Conservation (phyloP, 2,329 filamentous ascomycete species). For the Phoma sp. region DNA sequence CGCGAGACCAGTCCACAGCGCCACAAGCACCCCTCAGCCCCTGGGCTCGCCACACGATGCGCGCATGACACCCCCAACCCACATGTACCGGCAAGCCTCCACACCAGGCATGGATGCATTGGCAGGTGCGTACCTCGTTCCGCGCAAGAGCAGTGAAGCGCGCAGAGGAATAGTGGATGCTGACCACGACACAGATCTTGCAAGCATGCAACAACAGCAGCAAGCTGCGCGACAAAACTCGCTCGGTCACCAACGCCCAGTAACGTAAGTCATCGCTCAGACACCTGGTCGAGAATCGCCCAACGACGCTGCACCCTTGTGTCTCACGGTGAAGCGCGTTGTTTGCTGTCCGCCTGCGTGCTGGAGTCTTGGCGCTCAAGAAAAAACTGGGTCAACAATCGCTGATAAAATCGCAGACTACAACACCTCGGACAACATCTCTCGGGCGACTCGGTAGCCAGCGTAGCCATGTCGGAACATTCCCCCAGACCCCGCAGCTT, state of each 20-base stretch:
- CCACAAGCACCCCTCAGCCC: constrained; percentile 41
- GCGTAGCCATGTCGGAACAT: constrained; percentile 56
- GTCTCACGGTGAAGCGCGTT: not conserved
- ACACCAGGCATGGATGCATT: constrained; percentile 57
- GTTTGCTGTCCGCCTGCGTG: constrained; percentile 22
- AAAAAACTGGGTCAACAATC: constrained; percentile 12
- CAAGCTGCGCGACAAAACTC: constrained; percentile 49
- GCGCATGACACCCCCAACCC: constrained; percentile 44
- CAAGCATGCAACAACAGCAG: constrained; percentile 55
- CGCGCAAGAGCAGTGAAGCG: not conserved
- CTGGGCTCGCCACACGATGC: constrained; percentile 40
- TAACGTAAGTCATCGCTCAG: constrained; percentile 40
- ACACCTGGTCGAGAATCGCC: not conserved
- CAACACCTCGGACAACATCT: constrained; percentile 46
- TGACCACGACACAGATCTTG: constrained; percentile 48
- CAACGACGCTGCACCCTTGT: not conserved
- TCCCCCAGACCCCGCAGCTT: constrained; percentile 54
- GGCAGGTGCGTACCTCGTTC: constrained; percentile 47
- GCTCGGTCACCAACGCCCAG: constrained; percentile 42
- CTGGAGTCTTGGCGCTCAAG: constrained; percentile 17
- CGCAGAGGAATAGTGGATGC: not conserved
- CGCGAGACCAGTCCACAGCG: constrained; percentile 38
- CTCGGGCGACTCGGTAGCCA: constrained; percentile 53
- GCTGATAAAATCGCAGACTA: constrained; percentile 22
- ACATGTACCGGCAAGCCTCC: constrained; percentile 50